Conservation (phyloP, 306 rosid species). For the Chamaecrista fasciculata region DNA sequence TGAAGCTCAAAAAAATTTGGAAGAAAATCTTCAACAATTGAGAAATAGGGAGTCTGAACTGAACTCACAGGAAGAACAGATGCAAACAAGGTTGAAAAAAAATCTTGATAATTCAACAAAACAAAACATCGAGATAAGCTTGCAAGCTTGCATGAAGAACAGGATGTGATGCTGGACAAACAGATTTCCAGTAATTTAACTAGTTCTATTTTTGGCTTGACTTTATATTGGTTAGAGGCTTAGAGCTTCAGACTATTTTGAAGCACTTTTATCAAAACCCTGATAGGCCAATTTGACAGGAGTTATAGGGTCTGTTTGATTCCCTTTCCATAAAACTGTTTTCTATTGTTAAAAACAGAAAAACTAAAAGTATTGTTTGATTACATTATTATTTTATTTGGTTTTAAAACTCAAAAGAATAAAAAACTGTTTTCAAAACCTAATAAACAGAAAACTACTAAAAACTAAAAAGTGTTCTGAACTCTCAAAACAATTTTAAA, state of each 20-base stretch:
- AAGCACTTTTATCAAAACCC: background rate
- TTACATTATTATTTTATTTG: background rate
- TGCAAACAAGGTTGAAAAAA: conserved; percentile 64
- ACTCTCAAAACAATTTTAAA: no score
- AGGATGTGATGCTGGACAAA: conserved; percentile 68
- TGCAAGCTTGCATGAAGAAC: conserved; percentile 54
- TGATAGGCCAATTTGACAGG: background rate
- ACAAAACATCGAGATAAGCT: conserved; percentile 53
- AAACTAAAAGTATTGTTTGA: no score
- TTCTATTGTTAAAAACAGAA: no score
- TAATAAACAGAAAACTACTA: no score
- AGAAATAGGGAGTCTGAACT: conserved; percentile 66
- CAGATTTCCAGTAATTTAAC: conserved; percentile 66
- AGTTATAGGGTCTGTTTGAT: no score
- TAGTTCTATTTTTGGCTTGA: background rate
- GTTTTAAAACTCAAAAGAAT: no score
- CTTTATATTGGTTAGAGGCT: background rate
- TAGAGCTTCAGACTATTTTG: background rate
- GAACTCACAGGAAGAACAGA: conserved; percentile 72
- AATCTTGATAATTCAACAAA: conserved; percentile 55
- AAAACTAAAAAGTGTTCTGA: no score
- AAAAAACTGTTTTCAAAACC: background rate
- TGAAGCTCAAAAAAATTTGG: conserved; percentile 92
- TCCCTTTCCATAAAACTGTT: no score
- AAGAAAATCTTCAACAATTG: conserved; percentile 92